A percentile compares a stretch with the other conserved stretches of the same genome.
These are phyloP conservation scores for Leccinellum luteum DNA, from an alignment of 768 basidiomycete genomes.

Conservation along the genomic window DNA sequence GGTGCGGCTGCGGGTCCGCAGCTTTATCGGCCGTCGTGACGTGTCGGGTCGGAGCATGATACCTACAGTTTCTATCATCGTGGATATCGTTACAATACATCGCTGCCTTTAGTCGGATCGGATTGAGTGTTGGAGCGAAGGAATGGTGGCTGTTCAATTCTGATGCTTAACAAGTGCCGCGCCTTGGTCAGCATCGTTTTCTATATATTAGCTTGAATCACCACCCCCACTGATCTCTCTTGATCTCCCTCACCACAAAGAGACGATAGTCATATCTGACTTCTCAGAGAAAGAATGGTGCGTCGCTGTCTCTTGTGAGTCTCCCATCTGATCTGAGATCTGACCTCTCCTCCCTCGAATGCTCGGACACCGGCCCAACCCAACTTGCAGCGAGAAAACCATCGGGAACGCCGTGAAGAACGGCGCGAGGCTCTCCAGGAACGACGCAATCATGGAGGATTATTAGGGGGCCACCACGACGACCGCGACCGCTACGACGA, in stretches of 20 bases:
- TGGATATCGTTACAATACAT: background rate
- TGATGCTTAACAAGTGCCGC: background rate
- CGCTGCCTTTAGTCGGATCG: background rate
- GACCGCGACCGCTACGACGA: background rate
- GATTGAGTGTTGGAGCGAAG: too few relatives aligned
- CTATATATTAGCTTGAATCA: background rate
- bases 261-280: background rate
- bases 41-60: background rate
- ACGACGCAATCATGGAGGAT: background rate
- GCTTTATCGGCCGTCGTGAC: background rate
- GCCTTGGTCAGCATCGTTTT: background rate
- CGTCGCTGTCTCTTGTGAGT: background rate
- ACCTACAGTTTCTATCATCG: background rate
- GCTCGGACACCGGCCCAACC: background rate
- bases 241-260: background rate
- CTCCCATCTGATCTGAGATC: background rate
- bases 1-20: background rate
- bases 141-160: background rate
- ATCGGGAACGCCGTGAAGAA: background rate
- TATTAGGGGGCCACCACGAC: background rate
- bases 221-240: background rate
- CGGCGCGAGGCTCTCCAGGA: background rate
- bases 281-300: background rate
- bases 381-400: background rate
- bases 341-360: background rate